Evolutionary conservation across 1,139 yeast genomes (phyloP), one percentile per base, ranked within the genome.

Genomic region (Kodamaea suecica): DNA sequence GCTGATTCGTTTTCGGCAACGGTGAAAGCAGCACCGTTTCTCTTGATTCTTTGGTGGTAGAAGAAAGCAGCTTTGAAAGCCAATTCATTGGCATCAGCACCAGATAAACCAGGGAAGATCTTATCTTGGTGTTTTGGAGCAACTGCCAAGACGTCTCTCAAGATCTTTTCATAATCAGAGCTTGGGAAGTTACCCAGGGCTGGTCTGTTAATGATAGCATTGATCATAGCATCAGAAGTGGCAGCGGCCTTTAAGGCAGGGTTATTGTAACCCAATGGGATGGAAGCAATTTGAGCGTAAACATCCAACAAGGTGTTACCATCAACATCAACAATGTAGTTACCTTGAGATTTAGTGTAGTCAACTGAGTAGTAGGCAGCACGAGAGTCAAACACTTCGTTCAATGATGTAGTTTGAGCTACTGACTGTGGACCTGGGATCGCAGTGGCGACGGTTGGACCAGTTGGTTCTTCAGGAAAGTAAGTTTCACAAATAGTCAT

Each of bases 61-160:
- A 84, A 77, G 59, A 84, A 84, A 7, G 85, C 86, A 35, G 94
- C 92, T 66, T 84, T 84, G 71, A 79, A 84, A 8, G 94, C 94
- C 55, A 82, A 73, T 61, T 84, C 94, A 55, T 81, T 82, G 47
- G 94, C 94, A 55, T 84, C 92, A 20, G 90, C 84, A 41, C 95
- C 95, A 13, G 87, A 76, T 49, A 83, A 67, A 28, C 84, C 90
- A 12, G 85, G 77, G 87, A 90, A 84, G 37, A 75, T 73, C 52
- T 74, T 64, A 50, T 67, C 73, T 58, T 78, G 81, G 41, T 85
- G 86, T 53, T 76, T 75, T 47, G 90, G 90, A 34, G 88, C 88
- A 44, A 73, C 78, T 38, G 77, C 70, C 44, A 80, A 65, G 40
- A 82, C 61, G 10, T 73, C 78, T 38, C 63, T 60, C 42, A 82